Evolutionary conservation across 2,329 filamentous ascomycete genomes (phyloP).

Genomic region (Cadophora malorum): DNA sequence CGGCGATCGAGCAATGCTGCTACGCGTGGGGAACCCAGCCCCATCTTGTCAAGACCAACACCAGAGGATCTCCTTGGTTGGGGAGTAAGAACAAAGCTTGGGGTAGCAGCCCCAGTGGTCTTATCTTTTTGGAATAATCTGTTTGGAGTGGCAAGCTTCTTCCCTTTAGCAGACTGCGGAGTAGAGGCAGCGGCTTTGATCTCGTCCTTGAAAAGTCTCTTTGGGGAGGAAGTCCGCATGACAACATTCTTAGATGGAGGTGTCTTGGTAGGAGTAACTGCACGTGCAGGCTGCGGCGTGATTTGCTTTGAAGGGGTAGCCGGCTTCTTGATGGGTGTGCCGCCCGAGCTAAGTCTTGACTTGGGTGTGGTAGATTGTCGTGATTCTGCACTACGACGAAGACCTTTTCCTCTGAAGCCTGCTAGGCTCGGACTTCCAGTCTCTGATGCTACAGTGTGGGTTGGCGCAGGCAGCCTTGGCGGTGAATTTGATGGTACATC

Average conservation of each 20-base stretch:
- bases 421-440: constrained; percentile 62
- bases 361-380: constrained; percentile 52
- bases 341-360: constrained; percentile 32
- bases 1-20: constrained; percentile 74
- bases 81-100: constrained; percentile 68
- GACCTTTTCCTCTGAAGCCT: constrained; percentile 56
- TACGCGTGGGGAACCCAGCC: constrained; percentile 77
- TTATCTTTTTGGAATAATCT: constrained; percentile 61
- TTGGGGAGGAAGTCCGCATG: constrained; percentile 55
- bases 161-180: constrained; percentile 45
- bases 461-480: constrained; percentile 44
- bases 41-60: constrained; percentile 71
- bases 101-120: constrained; percentile 63
- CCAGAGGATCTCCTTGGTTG: constrained; percentile 67
- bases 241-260: constrained; percentile 55
- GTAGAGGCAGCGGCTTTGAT: constrained; percentile 46
- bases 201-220: constrained; percentile 51
- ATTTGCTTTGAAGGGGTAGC: constrained; percentile 49
- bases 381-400: constrained; percentile 55
- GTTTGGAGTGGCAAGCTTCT: constrained; percentile 47
- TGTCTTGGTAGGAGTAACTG: constrained; percentile 57
- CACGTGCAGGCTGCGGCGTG: constrained; percentile 52
- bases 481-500: constrained; percentile 47
- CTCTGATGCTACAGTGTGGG: constrained; percentile 51
- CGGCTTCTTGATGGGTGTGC: constrained; percentile 46